Base-by-base conservation (phyloP, 768 basidiomycete species). In the Daedaleopsis sinensis region DNA sequence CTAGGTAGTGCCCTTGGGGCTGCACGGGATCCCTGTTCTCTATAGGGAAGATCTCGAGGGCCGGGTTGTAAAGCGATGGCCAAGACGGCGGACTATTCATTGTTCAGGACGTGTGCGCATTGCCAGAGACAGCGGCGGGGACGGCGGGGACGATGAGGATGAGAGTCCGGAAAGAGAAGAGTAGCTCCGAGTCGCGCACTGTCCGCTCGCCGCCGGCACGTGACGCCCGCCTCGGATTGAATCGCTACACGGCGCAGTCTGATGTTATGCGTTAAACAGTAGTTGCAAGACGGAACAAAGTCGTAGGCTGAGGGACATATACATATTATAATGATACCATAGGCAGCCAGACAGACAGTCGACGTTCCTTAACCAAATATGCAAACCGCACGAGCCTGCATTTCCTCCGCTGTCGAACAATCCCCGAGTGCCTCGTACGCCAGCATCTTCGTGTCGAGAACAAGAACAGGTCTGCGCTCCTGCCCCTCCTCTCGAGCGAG, bases 41-140 rank as follows among this genome's bases (percentile, higher is more conserved):
- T 1, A 74, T 66, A 18, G 72, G 70, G 13, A 63, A 57, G 1
- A 80, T 58, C 52, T 81, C 79, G 27, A 67, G 70, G 44, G 57
- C 58, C 8, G 76, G 75, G 57, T 71, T 71, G 66, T 80, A 79
- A 10, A 81, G 73, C 9, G 72, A 73, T 7, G 72, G 71, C 71
- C 72, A 73, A 32, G 65, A 55, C 12, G 70, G 71, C 8, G 44
- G 32, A 27, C 55, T 43, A 42, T 50, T 52, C 62, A 64, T 64
- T 1, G 54, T 44, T 36, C 27, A 11, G 39, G 23, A 2, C n/a
- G 23, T 49, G 21, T 10, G 16, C 2, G 23, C 57, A 58, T 51
- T 15, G 51, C 49, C 21, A 42, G 3, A 42, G 39, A 42, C 39
- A 18, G 11, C 15, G 19, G 19, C 7, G 23, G 8, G 21, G 47